Base-by-base conservation (phyloP, 108 stramenopile species). In the Cyclostephanos tholiformis region DNA sequence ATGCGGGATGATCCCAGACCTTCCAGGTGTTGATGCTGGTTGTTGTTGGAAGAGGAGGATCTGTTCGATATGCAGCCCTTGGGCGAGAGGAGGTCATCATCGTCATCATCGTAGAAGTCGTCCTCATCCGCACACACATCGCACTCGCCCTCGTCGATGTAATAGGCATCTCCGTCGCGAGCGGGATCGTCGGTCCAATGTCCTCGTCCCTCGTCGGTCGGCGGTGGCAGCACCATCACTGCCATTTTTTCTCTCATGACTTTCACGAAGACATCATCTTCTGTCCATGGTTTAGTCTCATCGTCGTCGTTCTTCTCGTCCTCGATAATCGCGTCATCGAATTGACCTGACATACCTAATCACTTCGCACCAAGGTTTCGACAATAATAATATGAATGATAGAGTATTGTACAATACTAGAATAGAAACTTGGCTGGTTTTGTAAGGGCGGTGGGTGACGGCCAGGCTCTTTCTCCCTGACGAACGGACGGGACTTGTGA, bases 261-360 rank as follows among this genome's bases (percentile, higher is more conserved):
- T 41, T 68, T 60, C 4, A 75, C 53, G 38, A 69, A 73, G 8
- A 72, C 55, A 17, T 82, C 72, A 20, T 82, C 56, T 32, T 67
- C 58, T 61, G 30, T 8, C 0, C 13, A 10, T 14, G 62, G 38
- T 32, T 64, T 52, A 36, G 16, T 25, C 22, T 23, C 66, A 14
- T 65, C 20, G 17, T 62, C 20, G 23, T 7, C 23, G 36, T 69
- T 48, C 32, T 60, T 64, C 11, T 74, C 69, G 29, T 71, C 65
- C n/a, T 53, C 79, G 61, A 70, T 77, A 6, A 55, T 60, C 65
- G 87, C 78, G 59, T 87, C 84, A 25, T 87, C 87, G 51, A 87
- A 87, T 61, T 85, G 87, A 25, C 87, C 84, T 46, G 13, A 0
- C 44, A 16, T 46, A 0, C 44, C 0, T 46, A 16, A 46, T 46